Evolutionary conservation across 2,329 filamentous ascomycete genomes (phyloP), one percentile per base, ranked within the genome.

Genomic region (Penicillium sp.): DNA sequence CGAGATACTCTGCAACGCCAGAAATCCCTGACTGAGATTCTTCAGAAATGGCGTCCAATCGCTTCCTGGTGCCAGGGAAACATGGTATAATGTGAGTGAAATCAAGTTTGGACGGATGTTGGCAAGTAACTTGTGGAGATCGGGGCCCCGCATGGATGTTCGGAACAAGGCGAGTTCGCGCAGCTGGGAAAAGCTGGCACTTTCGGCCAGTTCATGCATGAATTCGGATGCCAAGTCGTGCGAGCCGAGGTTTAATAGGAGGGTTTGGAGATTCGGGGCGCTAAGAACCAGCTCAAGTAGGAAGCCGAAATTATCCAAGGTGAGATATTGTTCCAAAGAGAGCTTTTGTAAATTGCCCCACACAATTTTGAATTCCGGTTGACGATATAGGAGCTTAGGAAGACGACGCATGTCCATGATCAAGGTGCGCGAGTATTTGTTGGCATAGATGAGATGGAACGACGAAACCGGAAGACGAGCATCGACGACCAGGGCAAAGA

Each of bases 341-440:
- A 61, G 45, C 33, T 58, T 58, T 26, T 55, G 44, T 28, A 61
- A 9, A 48, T 60, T 59, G 4, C 48, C 47, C 59, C 59, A 61
- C 6, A 52, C 54, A 7, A 40, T 6, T 19, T 53, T 50, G 13
- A 61, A 61, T 39, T 52, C 33, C 0, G 59, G 58, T 26, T 61
- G 58, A 10, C 57, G 57, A 40, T 59, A 59, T n/a, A 61, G 22
- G 5, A 60, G 48, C n/a, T 61, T 61, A 15, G 59, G 59, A 7
- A 61, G 40, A 6, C 59, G 55, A 2, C 59, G 55, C 59, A 61
- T 61, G 39, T 61, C 59, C 58, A 61, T 61, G 10, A 59, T 51
- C 17, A 61, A 41, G 3, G 58, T 56, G 17, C 55, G 57, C 10
- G 59, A 59, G 22, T 52, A 43, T 21, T 54, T 48, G 35, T 58